Percentiles rank a stretch among this genome's conserved stretches.
These are phyloP conservation scores for Leucocoprinus birnbaumii DNA, from an alignment of 768 basidiomycete genomes.

Conservation along the genomic window DNA sequence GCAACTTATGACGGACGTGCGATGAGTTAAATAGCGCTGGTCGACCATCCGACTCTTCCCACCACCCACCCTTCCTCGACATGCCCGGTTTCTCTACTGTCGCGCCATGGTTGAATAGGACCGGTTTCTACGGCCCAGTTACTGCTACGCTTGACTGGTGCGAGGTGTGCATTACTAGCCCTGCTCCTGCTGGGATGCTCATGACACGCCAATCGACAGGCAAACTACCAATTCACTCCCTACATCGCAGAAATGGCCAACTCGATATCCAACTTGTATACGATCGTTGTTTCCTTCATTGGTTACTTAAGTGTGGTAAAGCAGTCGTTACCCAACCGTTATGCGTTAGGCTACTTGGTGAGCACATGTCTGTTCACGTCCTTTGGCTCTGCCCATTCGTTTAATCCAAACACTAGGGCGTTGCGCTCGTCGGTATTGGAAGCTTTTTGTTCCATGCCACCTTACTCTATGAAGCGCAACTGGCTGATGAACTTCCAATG, in stretches of 20 bases:
- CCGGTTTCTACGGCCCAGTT: slow-evolving; percentile 59
- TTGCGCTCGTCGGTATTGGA: slow-evolving; percentile 70
- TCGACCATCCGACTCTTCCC: neutral
- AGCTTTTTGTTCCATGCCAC: slow-evolving; percentile 81
- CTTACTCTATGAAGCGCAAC: slow-evolving; percentile 70
- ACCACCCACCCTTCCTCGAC: slow-evolving; percentile 8
- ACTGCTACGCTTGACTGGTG: slow-evolving; percentile 78
- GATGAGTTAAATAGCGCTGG: neutral
- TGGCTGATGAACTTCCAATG: slow-evolving; percentile 84
- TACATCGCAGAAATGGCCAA: slow-evolving; percentile 81
- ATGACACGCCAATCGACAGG: slow-evolving; percentile 33
- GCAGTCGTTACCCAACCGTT: slow-evolving; percentile 39
- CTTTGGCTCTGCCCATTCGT: neutral
- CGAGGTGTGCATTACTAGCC: slow-evolving; percentile 39
- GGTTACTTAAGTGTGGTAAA: slow-evolving; percentile 34
- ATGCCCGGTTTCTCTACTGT: slow-evolving; percentile 35
- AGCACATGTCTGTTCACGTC: slow-evolving; percentile 10
- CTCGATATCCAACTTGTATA: slow-evolving; percentile 67
- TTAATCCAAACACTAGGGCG: slow-evolving; percentile 41
- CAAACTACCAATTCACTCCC: slow-evolving; percentile 75
- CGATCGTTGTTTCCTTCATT: slow-evolving; percentile 49
- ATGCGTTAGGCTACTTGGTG: slow-evolving; percentile 39
- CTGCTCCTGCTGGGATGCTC: neutral
- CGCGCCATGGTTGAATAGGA: slow-evolving; percentile 29
- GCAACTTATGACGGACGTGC: neutral